Base-by-base conservation (phyloP, 257 asterid genomes). In the Ligustrum vulgare region DNA sequence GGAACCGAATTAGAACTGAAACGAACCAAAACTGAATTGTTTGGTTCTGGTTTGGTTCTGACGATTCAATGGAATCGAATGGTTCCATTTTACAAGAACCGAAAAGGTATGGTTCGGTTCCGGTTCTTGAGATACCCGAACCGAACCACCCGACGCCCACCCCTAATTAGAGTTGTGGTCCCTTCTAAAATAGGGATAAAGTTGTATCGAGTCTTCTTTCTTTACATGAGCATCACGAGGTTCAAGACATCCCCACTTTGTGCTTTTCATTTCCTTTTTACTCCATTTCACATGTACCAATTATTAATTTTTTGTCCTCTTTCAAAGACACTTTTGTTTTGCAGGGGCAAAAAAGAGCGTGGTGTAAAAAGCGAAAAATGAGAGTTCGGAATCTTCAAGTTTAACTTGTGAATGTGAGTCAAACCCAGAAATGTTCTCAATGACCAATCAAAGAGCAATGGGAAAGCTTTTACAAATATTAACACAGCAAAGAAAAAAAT, bases 401-500 rank as follows among this genome's bases (percentile, higher is more conserved):
- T 22, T 43, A 80, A 72, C 80, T 70, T 39, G 74, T 36, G 47
- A 45, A 23, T 22, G 74, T 36, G 47, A 45, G 32, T 22, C 22
- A 62, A 75, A 32, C 23, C 71, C 71, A 76, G 41, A 71, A 72
- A 15, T 70, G 72, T 69, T 9, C 35, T 70, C 69, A 72, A 36
- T 15, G 65, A 67, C 43, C 31, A 67, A 49, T 60, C 64, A 69
- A 71, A 36, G 60, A 5, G 63, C 65, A 16, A 31, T 35, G 64
- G 33, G 11, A 39, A 39, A 72, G 22, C 36, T 60, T 72, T 45
- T 13, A 68, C 35, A 71, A 20, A 43, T 72, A 39, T 71, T 41
- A 7, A 74, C 69, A 76, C 56, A 75, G 8, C 71, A 72, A 23
- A 79, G 67, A 75, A 54, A 37, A n/a, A 51, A 66, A 63, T 66